Evolutionary conservation across 106 monocot genomes (phyloP).

Genomic region (Agapanthus africanus): DNA sequence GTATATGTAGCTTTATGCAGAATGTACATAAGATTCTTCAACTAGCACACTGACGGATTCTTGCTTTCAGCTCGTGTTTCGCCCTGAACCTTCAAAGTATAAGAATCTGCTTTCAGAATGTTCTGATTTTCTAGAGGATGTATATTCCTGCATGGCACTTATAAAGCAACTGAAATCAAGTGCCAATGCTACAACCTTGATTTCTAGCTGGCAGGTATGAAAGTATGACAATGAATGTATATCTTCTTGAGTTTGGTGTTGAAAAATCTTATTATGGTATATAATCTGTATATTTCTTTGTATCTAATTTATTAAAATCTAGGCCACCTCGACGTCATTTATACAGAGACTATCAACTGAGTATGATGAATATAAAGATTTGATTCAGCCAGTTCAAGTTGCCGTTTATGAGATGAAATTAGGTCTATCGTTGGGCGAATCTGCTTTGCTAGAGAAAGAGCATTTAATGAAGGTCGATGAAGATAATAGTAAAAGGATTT

Average conservation of each 20-base stretch:
- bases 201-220: constrained; percentile 73
- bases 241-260: neutral
- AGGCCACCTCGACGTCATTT: constrained; percentile 56
- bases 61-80: constrained; percentile 69
- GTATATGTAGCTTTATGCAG: neutral
- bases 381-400: constrained; percentile 82
- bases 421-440: constrained; percentile 49
- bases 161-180: constrained; percentile 23
- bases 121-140: constrained; percentile 30
- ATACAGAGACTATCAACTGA: constrained; percentile 54
- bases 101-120: constrained; percentile 34
- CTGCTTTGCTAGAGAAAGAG: constrained; percentile 45
- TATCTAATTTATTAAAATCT: constrained; percentile 1
- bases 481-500: constrained; percentile 27
- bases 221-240: neutral
- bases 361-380: constrained; percentile 62
- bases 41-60: neutral
- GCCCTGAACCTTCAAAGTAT: constrained; percentile 52
- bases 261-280: neutral
- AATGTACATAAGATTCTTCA: too few species aligned
- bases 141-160: constrained; percentile 21
- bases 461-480: constrained; percentile 37
- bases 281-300: too few species aligned
- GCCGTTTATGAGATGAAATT: constrained; percentile 93
- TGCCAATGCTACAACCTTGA: constrained; percentile 15